Evolutionary conservation across 1,284 basidiomycete species (phyloP), one percentile per base, ranked within the genome.

Genomic region (Lignosus rhinocerotis): DNA sequence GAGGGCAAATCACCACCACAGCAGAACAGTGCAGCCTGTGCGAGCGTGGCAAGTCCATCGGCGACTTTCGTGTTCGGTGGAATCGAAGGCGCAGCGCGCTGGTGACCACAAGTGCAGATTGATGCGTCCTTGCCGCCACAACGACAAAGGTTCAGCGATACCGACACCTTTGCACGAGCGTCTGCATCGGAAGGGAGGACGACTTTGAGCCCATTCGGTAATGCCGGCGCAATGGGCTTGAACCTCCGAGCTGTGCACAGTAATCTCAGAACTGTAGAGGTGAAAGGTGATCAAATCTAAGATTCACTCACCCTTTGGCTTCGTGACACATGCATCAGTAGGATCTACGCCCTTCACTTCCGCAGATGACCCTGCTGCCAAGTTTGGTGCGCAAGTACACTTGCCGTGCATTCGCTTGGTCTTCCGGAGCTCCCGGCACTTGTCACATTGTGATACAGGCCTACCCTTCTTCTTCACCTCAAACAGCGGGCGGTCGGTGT

Each of bases 381-480:
- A 53, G 36, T 31, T 12, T 5, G 61, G 25, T 3, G 55, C n/a
- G 45, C 87, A 88, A 51, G 79, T 73, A 73, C 87, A 88, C 72
- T 85, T 87, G 56, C 87, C 82, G 65, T 88, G 86, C 50, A 88
- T 83, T 75, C 87, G 85, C 72, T 85, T 87, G 49, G 83, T 86
- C 78, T 91, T 91, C 57, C 89, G 80, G 38, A 88, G 79, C 66
- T 91, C 86, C 70, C 88, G 80, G 71, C 90, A 92, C 71, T 86
- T 85, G 59, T 84, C 81, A 73, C 90, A 92, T 73, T 92, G 90
- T 2, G 89, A 90, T n/a, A 89, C 80, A 0, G 90, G 90, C 51
- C 90, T 80, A 49, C 87, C 90, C 74, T 87, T 92, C 85, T 88
- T 89, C 79, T 91, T 88, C 67, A 91, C 86, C 74, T 92, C 88